These are phyloP conservation scores for Solanum boliviense DNA, from an alignment of 257 asterid species.

Conservation along the genomic window DNA sequence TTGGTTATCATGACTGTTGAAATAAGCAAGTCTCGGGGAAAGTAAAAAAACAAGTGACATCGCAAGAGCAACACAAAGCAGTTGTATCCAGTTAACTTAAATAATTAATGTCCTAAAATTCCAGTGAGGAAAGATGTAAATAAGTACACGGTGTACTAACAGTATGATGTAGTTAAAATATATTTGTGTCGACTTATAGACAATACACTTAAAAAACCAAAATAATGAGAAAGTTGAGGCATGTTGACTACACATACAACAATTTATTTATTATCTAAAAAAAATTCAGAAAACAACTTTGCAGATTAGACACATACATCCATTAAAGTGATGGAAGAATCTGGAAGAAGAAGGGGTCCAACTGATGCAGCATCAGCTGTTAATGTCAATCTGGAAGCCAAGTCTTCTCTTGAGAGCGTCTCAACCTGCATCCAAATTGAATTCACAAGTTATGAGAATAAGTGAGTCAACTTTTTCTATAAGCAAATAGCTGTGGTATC, in stretches of 20 bases:
- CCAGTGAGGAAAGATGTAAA: background rate
- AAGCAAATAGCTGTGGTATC: background rate
- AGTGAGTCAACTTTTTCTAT: background rate
- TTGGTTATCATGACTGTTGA: background rate
- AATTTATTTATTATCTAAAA: background rate
- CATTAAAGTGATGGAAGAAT: conserved; percentile 73
- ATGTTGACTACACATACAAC: background rate
- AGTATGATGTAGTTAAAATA: background rate
- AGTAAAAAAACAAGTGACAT: background rate
- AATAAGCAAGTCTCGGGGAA: background rate
- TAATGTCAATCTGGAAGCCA: conserved; percentile 88
- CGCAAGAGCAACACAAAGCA: background rate
- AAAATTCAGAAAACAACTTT: background rate
- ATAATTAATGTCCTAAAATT: background rate
- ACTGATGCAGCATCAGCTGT: conserved; percentile 73
- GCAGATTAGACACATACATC: conserved; percentile 44
- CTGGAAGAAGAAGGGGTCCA: conserved; percentile 75
- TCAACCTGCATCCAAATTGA: conserved; percentile 55
- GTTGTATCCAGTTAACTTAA: background rate
- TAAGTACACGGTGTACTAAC: background rate
- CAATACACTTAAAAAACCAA: background rate
- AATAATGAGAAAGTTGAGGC: background rate
- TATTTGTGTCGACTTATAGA: background rate
- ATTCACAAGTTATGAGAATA: conserved; percentile 1
- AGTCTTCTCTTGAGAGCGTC: conserved; percentile 74